Evolutionary conservation across 2,329 filamentous ascomycete genomes (phyloP), one percentile per base, ranked within the genome.

Genomic region (Alternaria angustiovoidea): DNA sequence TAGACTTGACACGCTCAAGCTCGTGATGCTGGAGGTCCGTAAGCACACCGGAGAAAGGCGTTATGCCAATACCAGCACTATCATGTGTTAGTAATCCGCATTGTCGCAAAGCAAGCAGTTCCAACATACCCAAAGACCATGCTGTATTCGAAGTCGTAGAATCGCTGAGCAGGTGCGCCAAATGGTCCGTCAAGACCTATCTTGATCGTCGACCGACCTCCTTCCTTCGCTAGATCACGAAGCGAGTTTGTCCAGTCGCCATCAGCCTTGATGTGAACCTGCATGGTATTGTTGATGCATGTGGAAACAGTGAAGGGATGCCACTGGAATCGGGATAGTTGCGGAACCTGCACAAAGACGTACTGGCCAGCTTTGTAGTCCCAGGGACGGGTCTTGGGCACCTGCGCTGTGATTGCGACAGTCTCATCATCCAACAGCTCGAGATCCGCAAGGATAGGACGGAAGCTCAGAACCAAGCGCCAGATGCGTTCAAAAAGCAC

Each of bases 281-380:
- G 82, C 74, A 88, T 81, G 32, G 81, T 79, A 26, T 83, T 82
- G 0, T 82, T 84, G 14, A 81, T 79, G 63, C 85, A 87, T 2
- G 83, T 82, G 0, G 86, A 87, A 0, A 88, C 83, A 0, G 86
- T 87, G 64, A 88, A 88, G 0, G 85, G 86, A 57, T 88, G 85
- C 85, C 85, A 88, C 65, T 87, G 85, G 58, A 85, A 87, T 51
- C 79, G 75, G 38, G 84, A 86, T 22, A 87, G 71, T 30, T 77
- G 62, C 0, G 85, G 86, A 0, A 87, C 83, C 63, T 87, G 85
- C 0, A 87, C 75, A 46, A 88, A 83, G 14, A 88, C 80, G 58
- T 87, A 87, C 67, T 87, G 85, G 0, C 85, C 85, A n/a, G 85
- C 85, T 54, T 82, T 80, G 67, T 86, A 87, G 39, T 78, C 79